Base-by-base conservation (phyloP, 257 asterid species). In the Fraxinus quadrangulata region DNA sequence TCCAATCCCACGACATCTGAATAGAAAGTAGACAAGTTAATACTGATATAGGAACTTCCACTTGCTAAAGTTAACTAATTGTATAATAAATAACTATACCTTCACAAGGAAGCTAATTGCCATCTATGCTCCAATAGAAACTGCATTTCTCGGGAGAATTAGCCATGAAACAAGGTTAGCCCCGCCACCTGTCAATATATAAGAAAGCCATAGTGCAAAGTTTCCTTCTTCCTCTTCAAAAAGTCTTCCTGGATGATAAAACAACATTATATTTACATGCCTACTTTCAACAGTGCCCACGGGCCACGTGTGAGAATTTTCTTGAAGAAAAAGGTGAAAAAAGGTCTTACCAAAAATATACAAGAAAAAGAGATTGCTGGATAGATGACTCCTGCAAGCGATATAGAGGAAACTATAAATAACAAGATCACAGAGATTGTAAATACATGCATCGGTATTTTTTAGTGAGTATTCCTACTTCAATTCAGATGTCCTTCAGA, bases 1-100 rank as follows among this genome's bases (percentile, higher is more conserved):
- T 91, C 99, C 98, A 95, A 87, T 95, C 97, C 97, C 96, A 95
- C 39, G 99, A 93, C 94, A 95, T 93, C 99, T 95, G 82, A 73
- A 79, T 65, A 78, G 36, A 72, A 76, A 72, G 79, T 31, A 2
- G 71, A 54, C 73, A 81, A 73, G 36, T 76, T 68, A 66, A 40
- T 74, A 54, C 34, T 71, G 36, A 76, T 54, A 21, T 0, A 42
- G 28, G 75, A 65, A 61, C 65, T 69, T 2, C 63, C 81, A 59
- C 66, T n/a, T 33, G 28, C 26, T 13, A 17, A 81, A 78, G 67
- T 40, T 36, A n/a, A 66, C 34, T 67, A n/a, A 14, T 61, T 16
- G 69, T 21, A 67, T 10, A 19, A 28, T 26, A 34, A 63, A 65
- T 70, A 70, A 77, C 23, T 78, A 21, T 69, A 87, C 98, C 97